Evolutionary conservation across 2,329 filamentous ascomycete species (phyloP).

Genomic region (Alternaria triticina): DNA sequence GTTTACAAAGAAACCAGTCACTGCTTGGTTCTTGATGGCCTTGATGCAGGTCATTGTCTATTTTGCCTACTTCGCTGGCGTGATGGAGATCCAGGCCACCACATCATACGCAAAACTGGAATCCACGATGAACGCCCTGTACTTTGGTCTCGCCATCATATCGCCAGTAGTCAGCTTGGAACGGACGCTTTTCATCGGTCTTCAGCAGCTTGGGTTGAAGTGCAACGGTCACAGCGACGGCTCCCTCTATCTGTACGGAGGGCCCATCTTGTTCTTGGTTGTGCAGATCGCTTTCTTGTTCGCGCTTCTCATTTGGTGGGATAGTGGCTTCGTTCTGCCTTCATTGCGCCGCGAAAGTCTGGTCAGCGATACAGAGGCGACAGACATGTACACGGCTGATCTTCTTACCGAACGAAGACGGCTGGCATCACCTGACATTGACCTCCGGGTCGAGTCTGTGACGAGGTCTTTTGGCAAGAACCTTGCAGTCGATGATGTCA

Average conservation of each 20-base stretch:
- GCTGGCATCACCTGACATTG: constrained; percentile 67
- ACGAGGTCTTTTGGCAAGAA: constrained; percentile 80
- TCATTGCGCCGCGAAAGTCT: constrained; percentile 50
- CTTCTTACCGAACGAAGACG: constrained; percentile 69
- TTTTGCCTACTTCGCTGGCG: constrained; percentile 51
- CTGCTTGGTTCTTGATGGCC: constrained; percentile 84
- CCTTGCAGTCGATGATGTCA: constrained; percentile 82
- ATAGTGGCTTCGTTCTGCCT: constrained; percentile 71
- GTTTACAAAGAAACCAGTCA: constrained; percentile 77
- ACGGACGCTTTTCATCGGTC: constrained; percentile 74
- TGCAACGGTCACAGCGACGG: constrained; percentile 74
- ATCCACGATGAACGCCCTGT: constrained; percentile 24
- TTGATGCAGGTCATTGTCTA: constrained; percentile 62
- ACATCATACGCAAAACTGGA: constrained; percentile 26
- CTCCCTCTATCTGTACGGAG: constrained; percentile 76
- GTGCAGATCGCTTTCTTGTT: constrained; percentile 76
- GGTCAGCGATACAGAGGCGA: constrained; percentile 52
- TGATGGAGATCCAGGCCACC: constrained; percentile 28
- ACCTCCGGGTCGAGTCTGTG: constrained; percentile 78
- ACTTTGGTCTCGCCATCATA: constrained; percentile 30
- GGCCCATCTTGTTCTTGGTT: constrained; percentile 82
- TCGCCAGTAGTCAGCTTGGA: constrained; percentile 50
- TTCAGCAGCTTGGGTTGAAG: constrained; percentile 84
- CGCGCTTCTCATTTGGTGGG: constrained; percentile 76
- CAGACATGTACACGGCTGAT: constrained; percentile 59